Evolutionary conservation across 2,329 filamentous ascomycete species (phyloP).

Genomic region (Blumeria graminis): DNA sequence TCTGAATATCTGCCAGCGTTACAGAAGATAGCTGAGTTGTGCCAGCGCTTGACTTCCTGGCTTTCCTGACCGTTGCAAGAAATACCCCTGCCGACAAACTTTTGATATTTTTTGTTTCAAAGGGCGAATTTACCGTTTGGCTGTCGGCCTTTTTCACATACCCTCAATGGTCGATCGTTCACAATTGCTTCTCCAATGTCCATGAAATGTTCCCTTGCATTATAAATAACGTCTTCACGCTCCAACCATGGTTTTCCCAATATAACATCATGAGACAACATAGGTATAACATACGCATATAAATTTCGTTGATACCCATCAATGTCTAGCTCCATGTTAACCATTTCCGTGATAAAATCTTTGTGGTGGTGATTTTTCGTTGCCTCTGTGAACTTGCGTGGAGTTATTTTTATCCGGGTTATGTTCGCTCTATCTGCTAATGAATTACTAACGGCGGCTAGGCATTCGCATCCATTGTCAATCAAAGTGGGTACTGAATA

Average conservation of each 20-base stretch:
- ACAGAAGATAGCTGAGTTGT: neutral
- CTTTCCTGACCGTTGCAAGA: neutral
- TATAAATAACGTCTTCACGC: neutral
- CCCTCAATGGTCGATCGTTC: neutral
- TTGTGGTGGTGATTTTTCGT: neutral
- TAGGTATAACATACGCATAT: neutral
- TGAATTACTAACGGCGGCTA: neutral
- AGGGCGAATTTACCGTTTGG: no score
- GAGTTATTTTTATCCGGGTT: neutral
- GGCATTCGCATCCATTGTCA: neutral
- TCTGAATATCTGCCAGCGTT: conserved; percentile 1
- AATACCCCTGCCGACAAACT: neutral
- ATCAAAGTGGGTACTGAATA: neutral
- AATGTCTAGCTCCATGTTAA: neutral
- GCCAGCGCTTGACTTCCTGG: neutral
- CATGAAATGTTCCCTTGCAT: neutral
- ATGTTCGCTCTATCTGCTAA: neutral
- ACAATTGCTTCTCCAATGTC: neutral
- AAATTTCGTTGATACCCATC: neutral
- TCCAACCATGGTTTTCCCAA: neutral
- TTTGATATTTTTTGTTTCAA: no score
- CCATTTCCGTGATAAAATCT: neutral
- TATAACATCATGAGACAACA: neutral
- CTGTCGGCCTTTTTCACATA: neutral
- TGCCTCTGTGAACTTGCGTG: neutral